Percentiles rank a stretch among this genome's conserved stretches.
Evolutionary conservation across 306 rosid species (phyloP).

Genomic region (Chamaecrista fasciculata): DNA sequence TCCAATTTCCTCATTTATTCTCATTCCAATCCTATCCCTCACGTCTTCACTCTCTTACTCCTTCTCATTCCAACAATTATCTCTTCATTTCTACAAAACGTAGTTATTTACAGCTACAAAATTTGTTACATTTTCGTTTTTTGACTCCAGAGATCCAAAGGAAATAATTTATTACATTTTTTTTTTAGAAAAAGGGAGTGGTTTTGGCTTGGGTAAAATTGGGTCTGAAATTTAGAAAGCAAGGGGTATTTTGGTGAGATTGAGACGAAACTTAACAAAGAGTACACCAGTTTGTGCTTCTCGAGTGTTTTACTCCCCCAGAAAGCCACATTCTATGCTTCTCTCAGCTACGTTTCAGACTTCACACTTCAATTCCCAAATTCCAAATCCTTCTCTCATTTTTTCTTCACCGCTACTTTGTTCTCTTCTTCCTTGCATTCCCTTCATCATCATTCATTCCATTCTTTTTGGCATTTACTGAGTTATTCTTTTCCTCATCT

Average conservation of each 20-base stretch:
- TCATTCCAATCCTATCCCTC: too few relatives aligned
- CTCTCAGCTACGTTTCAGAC: slow-evolving; percentile 24
- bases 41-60: too few relatives aligned
- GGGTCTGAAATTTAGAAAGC: too few relatives aligned
- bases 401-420: background rate
- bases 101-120: too few relatives aligned
- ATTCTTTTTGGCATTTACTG: background rate
- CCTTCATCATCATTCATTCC: background rate
- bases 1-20: too few relatives aligned
- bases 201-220: too few relatives aligned
- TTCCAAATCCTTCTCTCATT: background rate
- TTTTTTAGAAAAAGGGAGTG: too few relatives aligned
- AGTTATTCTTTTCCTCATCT: background rate
- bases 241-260: slow-evolving; percentile 31
- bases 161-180: too few relatives aligned
- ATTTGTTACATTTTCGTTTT: too few relatives aligned
- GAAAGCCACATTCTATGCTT: slow-evolving; percentile 17
- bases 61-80: too few relatives aligned
- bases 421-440: background rate
- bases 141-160: too few relatives aligned
- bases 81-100: too few relatives aligned
- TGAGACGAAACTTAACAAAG: background rate
- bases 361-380: slow-evolving; percentile 3
- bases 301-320: slow-evolving; percentile 7
- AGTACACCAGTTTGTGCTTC: slow-evolving; percentile 9